Percentiles rank a stretch among this genome's conserved stretches.
Conservation (phyloP, 2,329 filamentous ascomycete genomes). For the Fusarium caatingaense region DNA sequence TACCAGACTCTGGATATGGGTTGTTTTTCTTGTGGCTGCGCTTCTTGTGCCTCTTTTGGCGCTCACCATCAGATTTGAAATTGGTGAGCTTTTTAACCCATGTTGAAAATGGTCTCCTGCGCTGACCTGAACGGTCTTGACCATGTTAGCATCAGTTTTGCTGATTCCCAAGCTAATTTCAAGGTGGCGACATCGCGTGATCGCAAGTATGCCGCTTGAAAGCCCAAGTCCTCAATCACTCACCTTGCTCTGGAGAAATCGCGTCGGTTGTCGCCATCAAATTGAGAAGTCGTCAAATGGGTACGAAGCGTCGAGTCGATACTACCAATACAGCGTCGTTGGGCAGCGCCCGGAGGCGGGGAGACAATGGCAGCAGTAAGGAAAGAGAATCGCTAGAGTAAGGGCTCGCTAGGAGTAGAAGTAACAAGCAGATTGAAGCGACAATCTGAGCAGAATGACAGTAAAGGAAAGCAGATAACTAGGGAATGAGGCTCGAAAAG, state of each 20-base stretch:
- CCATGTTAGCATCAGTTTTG: constrained; percentile 49
- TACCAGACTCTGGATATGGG: constrained; percentile 88
- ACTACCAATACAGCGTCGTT: constrained; percentile 34
- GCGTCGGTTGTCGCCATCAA: constrained; percentile 47
- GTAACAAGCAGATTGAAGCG: constrained; percentile 4
- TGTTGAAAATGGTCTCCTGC: constrained; percentile 86
- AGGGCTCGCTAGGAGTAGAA: constrained; percentile 10
- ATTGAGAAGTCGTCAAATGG: constrained; percentile 9
- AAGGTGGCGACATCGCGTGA: constrained; percentile 17
- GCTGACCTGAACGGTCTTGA: constrained; percentile 73
- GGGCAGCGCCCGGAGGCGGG: constrained; percentile 35
- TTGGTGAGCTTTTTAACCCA: constrained; percentile 95
- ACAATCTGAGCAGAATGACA: constrained; percentile 20
- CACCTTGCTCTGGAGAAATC: constrained; percentile 44
- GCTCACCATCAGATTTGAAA: constrained; percentile 77
- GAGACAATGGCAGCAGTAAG: constrained; percentile 28
- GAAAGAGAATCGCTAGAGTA: constrained; percentile 14
- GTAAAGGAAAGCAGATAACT: constrained; percentile 32
- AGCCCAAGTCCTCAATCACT: background rate
- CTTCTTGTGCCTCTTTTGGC: constrained; percentile 62
- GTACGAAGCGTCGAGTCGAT: constrained; percentile 23
- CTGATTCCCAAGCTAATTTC: background rate
- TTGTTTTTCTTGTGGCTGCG: constrained; percentile 80
- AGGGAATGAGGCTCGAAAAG: constrained; percentile 37
- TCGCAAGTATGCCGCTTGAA: background rate